Percentiles rank a stretch among this genome's conserved stretches.
phyloP scores from a whole-genome alignment of 768 basidiomycete species.

The Cystobasidium ongulense region DNA sequence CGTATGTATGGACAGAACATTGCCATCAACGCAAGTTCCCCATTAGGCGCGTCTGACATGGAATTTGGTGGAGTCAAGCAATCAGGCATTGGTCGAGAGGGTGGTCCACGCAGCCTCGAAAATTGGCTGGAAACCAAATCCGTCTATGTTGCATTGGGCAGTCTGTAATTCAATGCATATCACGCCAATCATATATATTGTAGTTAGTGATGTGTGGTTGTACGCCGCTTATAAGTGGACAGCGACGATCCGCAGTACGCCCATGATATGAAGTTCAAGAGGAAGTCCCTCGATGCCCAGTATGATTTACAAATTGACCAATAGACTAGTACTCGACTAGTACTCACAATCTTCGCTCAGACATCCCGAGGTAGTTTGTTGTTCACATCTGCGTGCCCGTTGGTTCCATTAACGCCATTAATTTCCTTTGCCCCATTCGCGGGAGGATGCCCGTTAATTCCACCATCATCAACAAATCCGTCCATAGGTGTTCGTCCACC shows the following conservation, averaged over 20 bases:
- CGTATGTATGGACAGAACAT: conserved; percentile 14
- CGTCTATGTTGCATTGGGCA: not conserved
- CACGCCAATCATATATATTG: not conserved
- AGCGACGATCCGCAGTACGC: too few relatives aligned
- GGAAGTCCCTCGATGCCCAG: too few relatives aligned
- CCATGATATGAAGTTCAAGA: too few relatives aligned
- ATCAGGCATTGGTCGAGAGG: conserved; percentile 24
- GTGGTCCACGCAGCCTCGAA: conserved; percentile 26
- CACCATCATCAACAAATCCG: conserved; percentile 2
- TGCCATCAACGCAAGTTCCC: conserved; percentile 17
- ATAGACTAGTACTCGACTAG: too few relatives aligned
- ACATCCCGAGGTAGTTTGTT: not conserved
- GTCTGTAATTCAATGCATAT: not conserved
- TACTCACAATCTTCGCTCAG: too few relatives aligned
- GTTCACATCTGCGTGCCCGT: not conserved
- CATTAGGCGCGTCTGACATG: not conserved
- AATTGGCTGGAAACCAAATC: conserved; percentile 27
- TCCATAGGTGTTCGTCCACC: not conserved
- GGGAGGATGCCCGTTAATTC: not conserved
- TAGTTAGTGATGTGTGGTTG: too few relatives aligned
- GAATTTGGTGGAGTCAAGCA: conserved; percentile 24
- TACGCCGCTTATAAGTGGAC: too few relatives aligned
- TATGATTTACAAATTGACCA: too few relatives aligned
- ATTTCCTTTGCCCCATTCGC: not conserved
- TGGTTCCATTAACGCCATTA: not conserved